Percentiles rank a stretch among this genome's conserved stretches.
These are phyloP conservation scores for Candida broadrunensis DNA, from an alignment of 805 yeast genomes.

Conservation along the genomic window DNA sequence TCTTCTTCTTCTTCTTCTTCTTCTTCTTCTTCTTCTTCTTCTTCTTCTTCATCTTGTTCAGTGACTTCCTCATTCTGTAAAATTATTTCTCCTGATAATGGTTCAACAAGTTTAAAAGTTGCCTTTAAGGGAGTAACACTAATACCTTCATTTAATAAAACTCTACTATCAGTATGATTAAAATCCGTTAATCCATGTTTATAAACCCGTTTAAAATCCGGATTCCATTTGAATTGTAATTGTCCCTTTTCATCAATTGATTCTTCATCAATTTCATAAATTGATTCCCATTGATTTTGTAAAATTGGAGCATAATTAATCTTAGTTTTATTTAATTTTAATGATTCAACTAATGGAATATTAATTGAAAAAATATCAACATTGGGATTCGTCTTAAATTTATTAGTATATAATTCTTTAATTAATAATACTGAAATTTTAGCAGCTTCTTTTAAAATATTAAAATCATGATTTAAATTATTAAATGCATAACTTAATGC, in stretches of 20 bases:
- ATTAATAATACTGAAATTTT: constrained; percentile 63
- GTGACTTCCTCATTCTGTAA: constrained; percentile 21
- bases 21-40: not conserved
- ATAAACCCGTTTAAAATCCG: constrained; percentile 71
- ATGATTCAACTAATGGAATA: constrained; percentile 64
- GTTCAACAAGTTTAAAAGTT: constrained; percentile 54
- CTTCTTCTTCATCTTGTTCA: not conserved
- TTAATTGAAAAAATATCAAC: constrained; percentile 82
- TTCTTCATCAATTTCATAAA: constrained; percentile 39
- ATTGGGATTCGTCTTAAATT: constrained; percentile 42
- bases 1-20: not conserved
- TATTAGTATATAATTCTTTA: constrained; percentile 52
- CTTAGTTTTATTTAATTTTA: constrained; percentile 56
- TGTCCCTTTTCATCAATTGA: constrained; percentile 19
- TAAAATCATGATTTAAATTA: constrained; percentile 45
- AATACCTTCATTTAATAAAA: constrained; percentile 59
- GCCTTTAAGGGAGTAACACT: constrained; percentile 63
- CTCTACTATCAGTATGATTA: constrained; percentile 66
- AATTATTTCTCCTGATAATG: constrained; percentile 56
- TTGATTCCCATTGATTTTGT: constrained; percentile 75
- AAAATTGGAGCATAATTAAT: constrained; percentile 75
- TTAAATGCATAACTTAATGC: constrained; percentile 87
- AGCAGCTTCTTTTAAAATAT: constrained; percentile 62
- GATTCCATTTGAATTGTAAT: constrained; percentile 73
- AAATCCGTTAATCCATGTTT: constrained; percentile 40